Conservation (phyloP, 139 green algal species). For the Micromonas pusilla region DNA sequence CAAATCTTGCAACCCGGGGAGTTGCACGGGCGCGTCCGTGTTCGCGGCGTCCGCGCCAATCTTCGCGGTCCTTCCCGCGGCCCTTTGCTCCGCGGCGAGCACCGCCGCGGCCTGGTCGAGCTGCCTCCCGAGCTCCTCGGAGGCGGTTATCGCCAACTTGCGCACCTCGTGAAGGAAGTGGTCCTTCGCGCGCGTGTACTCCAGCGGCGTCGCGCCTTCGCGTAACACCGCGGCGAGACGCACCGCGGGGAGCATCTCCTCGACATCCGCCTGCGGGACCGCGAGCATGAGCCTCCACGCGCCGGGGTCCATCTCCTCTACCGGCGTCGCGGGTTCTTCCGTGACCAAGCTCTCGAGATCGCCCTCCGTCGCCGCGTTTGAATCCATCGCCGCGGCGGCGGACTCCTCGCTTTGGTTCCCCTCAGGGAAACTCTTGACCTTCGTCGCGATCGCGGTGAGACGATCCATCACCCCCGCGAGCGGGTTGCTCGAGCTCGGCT, state of each 20-base stretch:
- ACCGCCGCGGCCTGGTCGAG: not conserved
- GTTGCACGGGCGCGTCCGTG: not conserved
- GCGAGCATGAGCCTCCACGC: constrained; percentile 41
- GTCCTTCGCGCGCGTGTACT: constrained; percentile 67
- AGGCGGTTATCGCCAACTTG: not conserved
- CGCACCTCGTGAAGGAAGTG: constrained; percentile 58
- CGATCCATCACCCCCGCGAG: not conserved
- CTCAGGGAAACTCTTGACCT: not conserved
- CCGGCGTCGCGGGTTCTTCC: not conserved
- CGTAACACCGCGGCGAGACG: constrained; percentile 55
- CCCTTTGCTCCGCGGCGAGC: not conserved
- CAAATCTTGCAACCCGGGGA: constrained; percentile 67
- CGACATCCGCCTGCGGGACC: constrained; percentile 67
- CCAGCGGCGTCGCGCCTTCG: constrained; percentile 27
- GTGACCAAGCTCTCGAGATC: not conserved
- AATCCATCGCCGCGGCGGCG: not conserved
- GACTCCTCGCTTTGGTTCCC: not conserved
- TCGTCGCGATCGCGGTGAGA: not conserved
- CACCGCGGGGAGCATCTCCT: constrained; percentile 78
- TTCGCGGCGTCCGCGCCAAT: not conserved
- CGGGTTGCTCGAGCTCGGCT: not conserved
- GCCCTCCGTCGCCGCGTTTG: not conserved
- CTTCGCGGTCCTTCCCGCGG: not conserved
- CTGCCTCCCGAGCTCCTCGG: constrained; percentile 16
- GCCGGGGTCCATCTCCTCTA: not conserved